Percentiles rank a stretch among this genome's conserved stretches.
phyloP scores from a whole-genome alignment of 208 protist genomes.

The Leishmania turanica region DNA sequence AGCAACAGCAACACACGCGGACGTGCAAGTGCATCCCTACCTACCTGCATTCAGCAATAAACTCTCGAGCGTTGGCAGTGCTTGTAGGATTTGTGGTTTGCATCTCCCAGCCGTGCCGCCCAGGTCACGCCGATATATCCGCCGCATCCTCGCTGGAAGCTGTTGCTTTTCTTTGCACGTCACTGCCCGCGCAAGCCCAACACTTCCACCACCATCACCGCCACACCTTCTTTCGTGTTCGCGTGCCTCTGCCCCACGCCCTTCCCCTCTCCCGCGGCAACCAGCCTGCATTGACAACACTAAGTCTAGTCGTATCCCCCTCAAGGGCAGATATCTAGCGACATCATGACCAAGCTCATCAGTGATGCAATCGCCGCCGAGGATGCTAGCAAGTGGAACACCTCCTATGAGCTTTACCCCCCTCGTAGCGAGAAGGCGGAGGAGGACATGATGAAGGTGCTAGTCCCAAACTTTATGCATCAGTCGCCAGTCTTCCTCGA shows the following conservation, averaged over 20 bases:
- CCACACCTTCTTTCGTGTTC: background rate
- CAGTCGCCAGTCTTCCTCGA: constrained; percentile 93
- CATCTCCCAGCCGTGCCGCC: background rate
- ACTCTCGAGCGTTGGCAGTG: background rate
- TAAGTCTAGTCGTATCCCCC: background rate
- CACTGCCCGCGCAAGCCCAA: background rate
- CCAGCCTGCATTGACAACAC: background rate
- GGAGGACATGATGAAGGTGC: constrained; percentile 75
- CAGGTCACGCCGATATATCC: background rate
- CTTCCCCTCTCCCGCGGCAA: background rate
- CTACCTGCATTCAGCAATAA: background rate
- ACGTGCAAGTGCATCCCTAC: background rate
- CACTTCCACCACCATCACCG: background rate
- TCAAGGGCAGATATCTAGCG: background rate
- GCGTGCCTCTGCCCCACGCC: background rate
- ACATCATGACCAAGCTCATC: constrained; percentile 31
- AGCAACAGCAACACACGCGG: background rate
- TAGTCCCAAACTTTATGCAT: constrained; percentile 82
- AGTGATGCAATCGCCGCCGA: constrained; percentile 37
- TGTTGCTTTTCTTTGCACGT: background rate
- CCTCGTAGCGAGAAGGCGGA: constrained; percentile 93
- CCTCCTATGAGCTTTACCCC: constrained; percentile 96
- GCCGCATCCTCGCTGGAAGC: background rate
- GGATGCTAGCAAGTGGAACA: constrained; percentile 63
- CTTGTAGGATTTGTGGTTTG: background rate